phyloP scores from a whole-genome alignment of 176 grass and related monocot genomes.

The Musa itinerans region DNA sequence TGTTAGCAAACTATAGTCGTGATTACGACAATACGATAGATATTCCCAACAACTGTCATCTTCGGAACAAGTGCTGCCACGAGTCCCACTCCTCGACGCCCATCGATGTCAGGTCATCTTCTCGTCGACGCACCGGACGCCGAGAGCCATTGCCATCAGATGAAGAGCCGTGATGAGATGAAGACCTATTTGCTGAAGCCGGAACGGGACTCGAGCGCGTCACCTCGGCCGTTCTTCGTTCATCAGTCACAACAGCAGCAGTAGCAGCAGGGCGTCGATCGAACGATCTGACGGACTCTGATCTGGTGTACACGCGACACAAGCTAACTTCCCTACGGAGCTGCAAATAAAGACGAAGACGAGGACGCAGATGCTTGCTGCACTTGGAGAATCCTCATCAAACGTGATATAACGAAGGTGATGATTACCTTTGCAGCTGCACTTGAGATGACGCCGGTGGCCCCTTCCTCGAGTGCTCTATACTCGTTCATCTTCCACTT shows the following conservation, averaged over 20 bases:
- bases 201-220: not conserved
- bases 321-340: slow-evolving; percentile 58
- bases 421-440: not conserved
- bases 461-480: slow-evolving; percentile 20
- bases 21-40: no score
- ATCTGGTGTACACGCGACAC: slow-evolving; percentile 59
- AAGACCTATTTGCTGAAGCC: not conserved
- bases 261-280: slow-evolving; percentile 43
- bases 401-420: not conserved
- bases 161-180: not conserved
- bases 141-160: not conserved
- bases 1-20: no score
- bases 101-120: not conserved
- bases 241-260: not conserved
- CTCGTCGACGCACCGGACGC: not conserved
- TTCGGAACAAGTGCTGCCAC: no score
- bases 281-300: slow-evolving; percentile 42
- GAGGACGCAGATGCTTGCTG: no score
- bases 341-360: slow-evolving; percentile 13
- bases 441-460: not conserved
- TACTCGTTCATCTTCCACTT: slow-evolving; percentile 93
- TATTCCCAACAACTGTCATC: no score
- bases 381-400: no score
- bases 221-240: not conserved
- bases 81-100: not conserved